Percentiles rank a stretch among this genome's conserved stretches.
Conservation (phyloP, 306 rosid genomes). For the Rosa chinensis region DNA sequence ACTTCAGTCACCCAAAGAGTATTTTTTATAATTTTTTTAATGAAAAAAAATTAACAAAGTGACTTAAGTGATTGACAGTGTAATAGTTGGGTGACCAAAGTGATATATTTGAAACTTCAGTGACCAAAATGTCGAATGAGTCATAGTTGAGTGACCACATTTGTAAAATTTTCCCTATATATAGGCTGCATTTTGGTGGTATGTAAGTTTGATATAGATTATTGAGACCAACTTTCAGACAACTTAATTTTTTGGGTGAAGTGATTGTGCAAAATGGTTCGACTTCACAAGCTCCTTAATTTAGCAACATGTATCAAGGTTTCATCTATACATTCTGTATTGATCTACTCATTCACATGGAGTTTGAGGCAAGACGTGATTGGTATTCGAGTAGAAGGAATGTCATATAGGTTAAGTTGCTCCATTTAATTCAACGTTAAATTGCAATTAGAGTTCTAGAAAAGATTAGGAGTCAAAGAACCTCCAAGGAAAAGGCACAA, state of each 20-base stretch:
- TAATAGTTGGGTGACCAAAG: no score
- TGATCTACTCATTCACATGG: not conserved
- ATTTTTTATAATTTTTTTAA: no score
- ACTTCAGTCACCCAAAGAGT: no score
- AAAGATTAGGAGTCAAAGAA: not conserved
- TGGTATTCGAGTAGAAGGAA: not conserved
- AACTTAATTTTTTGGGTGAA: not conserved
- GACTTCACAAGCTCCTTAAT: no score
- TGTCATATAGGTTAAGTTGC: not conserved
- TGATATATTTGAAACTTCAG: no score
- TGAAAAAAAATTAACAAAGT: no score
- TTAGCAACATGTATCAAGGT: not conserved
- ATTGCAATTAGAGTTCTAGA: not conserved
- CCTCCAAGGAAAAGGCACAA: not conserved
- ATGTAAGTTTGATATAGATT: not conserved
- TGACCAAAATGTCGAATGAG: no score
- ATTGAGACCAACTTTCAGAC: not conserved
- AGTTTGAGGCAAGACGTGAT: not conserved
- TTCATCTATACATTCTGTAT: no score
- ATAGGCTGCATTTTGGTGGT: not conserved
- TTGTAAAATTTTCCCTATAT: no score
- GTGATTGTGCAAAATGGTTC: not conserved
- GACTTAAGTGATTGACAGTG: no score
- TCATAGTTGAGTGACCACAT: no score
- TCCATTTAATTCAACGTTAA: not conserved